Evolutionary conservation across 176 grass and related monocot species (phyloP).

Genomic region (Oryza brachyantha): DNA sequence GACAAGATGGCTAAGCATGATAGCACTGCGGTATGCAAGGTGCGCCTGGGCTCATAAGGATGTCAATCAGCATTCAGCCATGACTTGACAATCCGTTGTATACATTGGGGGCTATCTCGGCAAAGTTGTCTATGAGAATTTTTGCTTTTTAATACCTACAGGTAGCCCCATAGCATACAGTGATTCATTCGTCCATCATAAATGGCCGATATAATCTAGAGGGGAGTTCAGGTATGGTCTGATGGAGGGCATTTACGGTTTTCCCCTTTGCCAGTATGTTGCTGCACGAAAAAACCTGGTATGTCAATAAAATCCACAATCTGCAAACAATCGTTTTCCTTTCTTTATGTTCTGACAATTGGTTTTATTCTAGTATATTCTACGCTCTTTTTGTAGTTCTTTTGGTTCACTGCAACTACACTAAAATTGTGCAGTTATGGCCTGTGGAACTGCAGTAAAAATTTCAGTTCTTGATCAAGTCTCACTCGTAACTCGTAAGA

Average conservation of each 20-base stretch:
- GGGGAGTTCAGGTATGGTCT: not conserved
- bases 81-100: not conserved
- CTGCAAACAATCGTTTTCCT: not conserved
- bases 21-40: not conserved
- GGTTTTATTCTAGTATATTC: not conserved
- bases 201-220: not conserved
- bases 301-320: not conserved
- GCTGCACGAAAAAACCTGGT: not conserved
- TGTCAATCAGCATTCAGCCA: not conserved
- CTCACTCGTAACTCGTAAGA: not conserved
- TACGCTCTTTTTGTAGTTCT: not conserved
- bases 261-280: not conserved
- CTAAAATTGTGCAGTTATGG: not conserved
- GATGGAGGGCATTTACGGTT: not conserved
- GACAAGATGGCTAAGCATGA: slow-evolving; percentile 19
- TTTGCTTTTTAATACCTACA: not conserved
- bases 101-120: not conserved
- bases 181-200: not conserved
- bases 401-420: not conserved
- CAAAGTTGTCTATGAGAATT: slow-evolving; percentile 21
- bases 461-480: not conserved
- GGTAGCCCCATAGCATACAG: slow-evolving; percentile 2
- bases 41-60: not conserved
- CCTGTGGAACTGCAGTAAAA: not conserved
- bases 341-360: not conserved